A percentile compares a stretch with the other conserved stretches of the same genome.
Evolutionary conservation across 75 land plant genomes (phyloP).

Genomic region (Pinus albicaulis): DNA sequence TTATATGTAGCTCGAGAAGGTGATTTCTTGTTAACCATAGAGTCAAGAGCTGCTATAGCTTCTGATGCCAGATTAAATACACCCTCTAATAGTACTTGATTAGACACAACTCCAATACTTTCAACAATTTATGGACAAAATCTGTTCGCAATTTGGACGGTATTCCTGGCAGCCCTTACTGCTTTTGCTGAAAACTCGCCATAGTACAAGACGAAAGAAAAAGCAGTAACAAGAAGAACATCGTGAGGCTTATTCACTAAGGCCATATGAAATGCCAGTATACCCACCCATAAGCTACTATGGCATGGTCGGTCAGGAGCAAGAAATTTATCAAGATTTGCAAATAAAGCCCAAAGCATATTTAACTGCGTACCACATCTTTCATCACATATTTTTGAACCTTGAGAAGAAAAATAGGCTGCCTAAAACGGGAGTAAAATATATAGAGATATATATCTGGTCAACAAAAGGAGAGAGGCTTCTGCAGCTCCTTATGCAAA

Average conservation of each 20-base stretch:
- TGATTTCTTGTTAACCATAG: background rate
- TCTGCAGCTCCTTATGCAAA: slow-evolving; percentile 87
- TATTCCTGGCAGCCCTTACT: slow-evolving; percentile 35
- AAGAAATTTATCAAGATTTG: slow-evolving; percentile 50
- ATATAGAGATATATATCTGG: slow-evolving; percentile 66
- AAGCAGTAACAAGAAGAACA: slow-evolving; percentile 36
- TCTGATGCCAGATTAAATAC: background rate
- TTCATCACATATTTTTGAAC: background rate
- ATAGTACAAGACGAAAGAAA: slow-evolving; percentile 38
- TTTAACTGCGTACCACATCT: background rate
- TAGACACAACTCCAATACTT: background rate
- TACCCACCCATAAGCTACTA: slow-evolving; percentile 42
- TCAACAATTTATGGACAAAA: background rate
- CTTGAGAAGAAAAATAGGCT: slow-evolving; percentile 1
- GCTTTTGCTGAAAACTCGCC: slow-evolving; percentile 34
- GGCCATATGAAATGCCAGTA: slow-evolving; percentile 63
- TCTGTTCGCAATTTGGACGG: background rate
- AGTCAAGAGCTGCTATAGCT: background rate
- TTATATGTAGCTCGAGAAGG: background rate
- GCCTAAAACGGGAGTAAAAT: slow-evolving; percentile 66
- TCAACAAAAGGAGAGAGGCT: slow-evolving; percentile 61
- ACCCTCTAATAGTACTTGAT: background rate
- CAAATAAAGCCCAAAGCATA: slow-evolving; percentile 32
- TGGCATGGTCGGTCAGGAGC: slow-evolving; percentile 45
- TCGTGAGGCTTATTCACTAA: slow-evolving; percentile 44